Evolutionary conservation across 345 rosid genomes (phyloP).

Genomic region (Lepidium aucheri): DNA sequence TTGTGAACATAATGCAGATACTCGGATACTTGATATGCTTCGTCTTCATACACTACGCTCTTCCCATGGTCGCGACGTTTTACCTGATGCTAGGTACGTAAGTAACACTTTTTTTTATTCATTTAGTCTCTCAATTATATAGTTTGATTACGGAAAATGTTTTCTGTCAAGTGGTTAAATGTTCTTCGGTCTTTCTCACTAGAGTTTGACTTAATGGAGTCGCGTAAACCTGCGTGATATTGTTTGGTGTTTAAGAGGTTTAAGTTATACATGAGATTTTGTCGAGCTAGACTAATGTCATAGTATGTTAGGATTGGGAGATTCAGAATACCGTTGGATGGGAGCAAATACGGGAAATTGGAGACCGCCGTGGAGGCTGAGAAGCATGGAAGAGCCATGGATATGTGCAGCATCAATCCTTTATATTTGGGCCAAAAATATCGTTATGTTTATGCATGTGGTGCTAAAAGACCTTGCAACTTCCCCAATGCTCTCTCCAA

Average conservation of each 20-base stretch:
- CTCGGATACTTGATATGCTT: conserved; percentile 69
- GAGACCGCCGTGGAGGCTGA: conserved; percentile 81
- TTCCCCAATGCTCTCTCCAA: conserved; percentile 95
- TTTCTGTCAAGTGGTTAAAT: too few relatives aligned
- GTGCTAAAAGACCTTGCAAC: conserved; percentile 88
- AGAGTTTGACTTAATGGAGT: too few relatives aligned
- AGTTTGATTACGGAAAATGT: too few relatives aligned
- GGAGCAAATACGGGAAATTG: conserved; percentile 60
- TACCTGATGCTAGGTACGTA: conserved; percentile 76
- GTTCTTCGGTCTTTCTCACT: too few relatives aligned
- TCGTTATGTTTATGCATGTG: conserved; percentile 87
- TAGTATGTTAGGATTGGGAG: conserved; percentile 72
- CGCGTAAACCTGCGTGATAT: too few relatives aligned
- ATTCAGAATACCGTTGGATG: conserved; percentile 78
- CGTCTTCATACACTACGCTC: conserved; percentile 73
- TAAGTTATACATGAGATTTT: too few relatives aligned
- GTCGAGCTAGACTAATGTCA: background rate
- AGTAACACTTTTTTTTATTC: too few relatives aligned
- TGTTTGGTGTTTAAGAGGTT: too few relatives aligned
- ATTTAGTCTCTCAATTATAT: too few relatives aligned
- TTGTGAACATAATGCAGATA: conserved; percentile 79
- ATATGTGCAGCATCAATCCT: conserved; percentile 94
- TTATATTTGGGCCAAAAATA: conserved; percentile 56
- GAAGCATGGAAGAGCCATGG: conserved; percentile 95
- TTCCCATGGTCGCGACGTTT: conserved; percentile 46